Evolutionary conservation across 768 basidiomycete species (phyloP).

Genomic region (Strobilomyces confusus): DNA sequence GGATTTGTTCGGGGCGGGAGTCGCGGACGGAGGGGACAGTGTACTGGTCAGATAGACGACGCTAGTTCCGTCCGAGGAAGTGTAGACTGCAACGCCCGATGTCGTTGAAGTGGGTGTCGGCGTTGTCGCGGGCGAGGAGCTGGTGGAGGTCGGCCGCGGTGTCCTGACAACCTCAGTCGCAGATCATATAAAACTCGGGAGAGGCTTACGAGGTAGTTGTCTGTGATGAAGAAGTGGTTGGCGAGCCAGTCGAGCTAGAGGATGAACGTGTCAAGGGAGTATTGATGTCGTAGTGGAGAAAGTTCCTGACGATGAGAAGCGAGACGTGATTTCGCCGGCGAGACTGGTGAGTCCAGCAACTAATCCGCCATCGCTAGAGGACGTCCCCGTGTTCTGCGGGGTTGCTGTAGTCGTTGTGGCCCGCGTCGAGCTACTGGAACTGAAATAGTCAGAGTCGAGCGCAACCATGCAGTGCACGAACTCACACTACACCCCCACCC

Average conservation of each 20-base stretch:
- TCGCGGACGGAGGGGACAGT: constrained; percentile 23
- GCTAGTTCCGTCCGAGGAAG: constrained; percentile 23
- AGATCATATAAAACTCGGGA: background rate
- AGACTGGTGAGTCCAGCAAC: constrained; percentile 14
- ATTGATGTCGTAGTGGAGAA: constrained; percentile 10
- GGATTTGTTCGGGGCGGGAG: no score
- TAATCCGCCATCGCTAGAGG: constrained; percentile 1
- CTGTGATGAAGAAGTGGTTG: constrained; percentile 7
- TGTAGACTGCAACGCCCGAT: constrained; percentile 14
- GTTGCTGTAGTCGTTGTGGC: background rate
- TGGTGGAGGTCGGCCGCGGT: constrained; percentile 12
- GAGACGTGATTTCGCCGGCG: constrained; percentile 10
- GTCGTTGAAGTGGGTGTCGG: constrained; percentile 20
- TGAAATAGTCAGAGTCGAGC: constrained; percentile 2
- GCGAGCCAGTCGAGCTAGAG: constrained; percentile 28
- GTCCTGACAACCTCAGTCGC: constrained; percentile 2
- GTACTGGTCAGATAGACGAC: constrained; percentile 32
- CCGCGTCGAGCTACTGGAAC: constrained; percentile 6
- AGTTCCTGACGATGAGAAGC: constrained; percentile 15
- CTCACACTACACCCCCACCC: constrained; percentile 21
- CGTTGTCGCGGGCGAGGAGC: constrained; percentile 5
- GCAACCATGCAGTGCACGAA: background rate
- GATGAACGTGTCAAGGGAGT: constrained; percentile 17
- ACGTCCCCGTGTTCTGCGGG: background rate
- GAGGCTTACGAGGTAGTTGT: constrained; percentile 20